Evolutionary conservation across 2,329 filamentous ascomycete genomes (phyloP), one percentile per base, ranked within the genome.

Genomic region (Cladosporium sp.): DNA sequence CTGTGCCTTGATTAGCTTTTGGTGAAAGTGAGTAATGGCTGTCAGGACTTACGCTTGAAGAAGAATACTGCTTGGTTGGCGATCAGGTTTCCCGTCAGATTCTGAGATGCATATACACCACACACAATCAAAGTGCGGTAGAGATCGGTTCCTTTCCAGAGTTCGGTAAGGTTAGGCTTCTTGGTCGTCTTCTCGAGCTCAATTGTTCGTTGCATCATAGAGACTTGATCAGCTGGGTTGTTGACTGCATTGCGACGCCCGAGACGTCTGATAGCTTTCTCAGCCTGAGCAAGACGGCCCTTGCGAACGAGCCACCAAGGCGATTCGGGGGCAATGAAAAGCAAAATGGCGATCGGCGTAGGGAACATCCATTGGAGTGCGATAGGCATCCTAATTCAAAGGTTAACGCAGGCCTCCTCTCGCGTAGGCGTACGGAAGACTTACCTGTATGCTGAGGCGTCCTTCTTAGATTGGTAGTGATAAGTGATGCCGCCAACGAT

Each of bases 1-100:
- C 86, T 88, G 75, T 67, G 41, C 41, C 28, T 74, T 60, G 66
- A 41, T 69, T 12, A 69, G 44, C 71, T 4, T 52, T 24, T 7
- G 38, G 41, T 36, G 41, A 32, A 32, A 52, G 47, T 2, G 47
- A 21, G 26, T 36, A 44, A 32, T 51, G 58, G 41, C 18, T 38
- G 59, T 65, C 71, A 67, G 77, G 71, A 80, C 81, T 77, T 69
- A 83, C 81, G 84, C 69, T 80, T 80, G 74, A 88, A 89, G 76
- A 88, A 88, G 73, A 83, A 88, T 32, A 85, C 83, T n/a, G 86
- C 85, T 73, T 88, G 86, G 71, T 88, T 88, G 71, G 87, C 86
- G 67, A 89, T 86, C 59, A 88, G 78, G 70, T 88, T 88, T 68
- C 86, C 86, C 4, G 85, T 84, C 24, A 88, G 77, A 70, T 88